Conservation (phyloP, 176 grass and related monocot species). For the Phoenix dactylifera region DNA sequence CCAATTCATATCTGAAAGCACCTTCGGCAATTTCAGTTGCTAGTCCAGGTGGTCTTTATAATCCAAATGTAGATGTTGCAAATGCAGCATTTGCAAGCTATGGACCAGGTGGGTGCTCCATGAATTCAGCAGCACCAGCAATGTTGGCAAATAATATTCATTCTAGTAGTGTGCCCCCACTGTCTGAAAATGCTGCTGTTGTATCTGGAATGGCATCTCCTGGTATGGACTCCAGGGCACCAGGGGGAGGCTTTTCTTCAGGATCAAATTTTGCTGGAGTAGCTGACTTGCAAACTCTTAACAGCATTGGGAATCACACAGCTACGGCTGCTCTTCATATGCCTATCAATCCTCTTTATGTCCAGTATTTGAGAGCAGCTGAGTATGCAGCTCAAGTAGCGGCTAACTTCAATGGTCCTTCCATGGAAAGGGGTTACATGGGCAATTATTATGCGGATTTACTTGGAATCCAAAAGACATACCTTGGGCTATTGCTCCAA, state of each 20-base stretch:
- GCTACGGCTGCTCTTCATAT: too few species aligned
- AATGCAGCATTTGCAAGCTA: constrained; percentile 2
- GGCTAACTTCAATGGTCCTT: not conserved
- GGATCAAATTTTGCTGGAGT: too few species aligned
- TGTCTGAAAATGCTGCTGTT: constrained; percentile 24
- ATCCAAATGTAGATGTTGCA: constrained; percentile 15
- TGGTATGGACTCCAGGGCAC: too few species aligned
- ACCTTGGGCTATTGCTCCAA: constrained; percentile 1
- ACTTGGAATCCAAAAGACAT: constrained; percentile 2
- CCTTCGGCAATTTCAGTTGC: not conserved
- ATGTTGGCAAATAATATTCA: constrained; percentile 28
- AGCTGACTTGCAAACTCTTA: too few species aligned
- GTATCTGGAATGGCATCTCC: constrained; percentile 23
- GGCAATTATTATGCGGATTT: constrained; percentile 4
- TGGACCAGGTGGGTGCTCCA: not conserved
- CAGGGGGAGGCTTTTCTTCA: too few species aligned
- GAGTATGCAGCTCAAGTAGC: too few species aligned
- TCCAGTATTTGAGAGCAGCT: too few species aligned
- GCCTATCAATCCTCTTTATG: too few species aligned
- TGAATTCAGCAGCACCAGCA: not conserved
- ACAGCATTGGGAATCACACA: too few species aligned
- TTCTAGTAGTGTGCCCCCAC: constrained; percentile 33
- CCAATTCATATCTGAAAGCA: too few species aligned
- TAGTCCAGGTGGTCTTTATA: not conserved
- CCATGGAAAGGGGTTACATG: constrained; percentile 5